Conservation (phyloP, 2,329 filamentous ascomycete genomes). For the Penicillium polonicum region DNA sequence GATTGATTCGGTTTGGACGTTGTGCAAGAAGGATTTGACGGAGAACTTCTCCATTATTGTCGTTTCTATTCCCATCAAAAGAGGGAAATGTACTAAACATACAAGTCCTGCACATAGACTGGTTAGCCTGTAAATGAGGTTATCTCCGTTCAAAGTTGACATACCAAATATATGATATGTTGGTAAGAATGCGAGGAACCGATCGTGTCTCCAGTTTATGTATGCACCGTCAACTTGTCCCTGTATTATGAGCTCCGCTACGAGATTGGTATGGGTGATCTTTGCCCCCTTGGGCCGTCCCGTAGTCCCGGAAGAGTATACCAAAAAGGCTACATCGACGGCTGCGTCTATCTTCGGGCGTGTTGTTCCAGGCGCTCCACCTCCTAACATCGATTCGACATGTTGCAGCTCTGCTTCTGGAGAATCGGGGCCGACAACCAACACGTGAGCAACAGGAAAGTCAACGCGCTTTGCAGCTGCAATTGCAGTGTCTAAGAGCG, state of each 20-base stretch:
- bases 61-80: constrained; percentile 14
- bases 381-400: not conserved
- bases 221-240: constrained; percentile 1
- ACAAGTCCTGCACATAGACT: constrained; percentile 12
- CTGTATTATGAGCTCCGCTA: constrained; percentile 15
- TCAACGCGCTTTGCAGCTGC: constrained; percentile 7
- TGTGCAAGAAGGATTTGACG: constrained; percentile 8
- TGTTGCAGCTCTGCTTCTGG: not conserved
- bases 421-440: constrained; percentile 6
- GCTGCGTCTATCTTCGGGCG: constrained; percentile 4
- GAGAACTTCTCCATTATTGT: constrained; percentile 19
- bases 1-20: constrained; percentile 13
- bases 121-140: not conserved
- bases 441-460: constrained; percentile 7
- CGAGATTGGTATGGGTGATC: constrained; percentile 21
- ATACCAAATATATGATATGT: constrained; percentile 22
- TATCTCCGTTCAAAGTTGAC: not conserved
- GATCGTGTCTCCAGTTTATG: constrained; percentile 14
- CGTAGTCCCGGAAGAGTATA: constrained; percentile 36
- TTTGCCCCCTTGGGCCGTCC: constrained; percentile 30
- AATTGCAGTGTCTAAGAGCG: constrained; percentile 4
- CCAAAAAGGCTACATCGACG: constrained; percentile 23
- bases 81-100: constrained; percentile 17
- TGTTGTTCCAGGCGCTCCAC: not conserved
- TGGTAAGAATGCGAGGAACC: constrained; percentile 16